These are phyloP conservation scores for Galerina marginata DNA, from an alignment of 768 basidiomycete genomes.

Conservation along the genomic window DNA sequence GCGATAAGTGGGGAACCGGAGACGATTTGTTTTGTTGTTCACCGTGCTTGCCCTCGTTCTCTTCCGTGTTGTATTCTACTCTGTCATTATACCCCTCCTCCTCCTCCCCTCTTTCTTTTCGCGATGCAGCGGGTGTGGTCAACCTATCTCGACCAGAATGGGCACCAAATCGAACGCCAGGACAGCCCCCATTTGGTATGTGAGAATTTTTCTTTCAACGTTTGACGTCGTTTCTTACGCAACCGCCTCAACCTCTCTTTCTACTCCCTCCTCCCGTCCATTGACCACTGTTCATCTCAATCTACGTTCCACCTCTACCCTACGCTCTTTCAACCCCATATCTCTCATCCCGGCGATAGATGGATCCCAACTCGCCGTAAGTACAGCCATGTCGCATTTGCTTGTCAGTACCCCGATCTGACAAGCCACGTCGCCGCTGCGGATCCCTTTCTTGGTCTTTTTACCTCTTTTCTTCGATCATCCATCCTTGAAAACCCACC, in stretches of 20 bases:
- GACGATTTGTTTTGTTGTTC: too few relatives aligned
- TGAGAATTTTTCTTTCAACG: neutral
- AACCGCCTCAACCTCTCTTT: too few relatives aligned
- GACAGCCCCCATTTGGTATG: constrained; percentile 16
- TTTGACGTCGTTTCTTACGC: too few relatives aligned
- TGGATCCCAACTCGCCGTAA: constrained; percentile 32
- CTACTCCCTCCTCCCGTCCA: too few relatives aligned
- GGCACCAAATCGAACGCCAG: constrained; percentile 18
- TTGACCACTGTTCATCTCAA: too few relatives aligned
- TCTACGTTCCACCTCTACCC: neutral
- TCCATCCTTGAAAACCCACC: neutral
- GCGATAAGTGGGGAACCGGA: too few relatives aligned
- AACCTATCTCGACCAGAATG: constrained; percentile 46
- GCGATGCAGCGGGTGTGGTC: constrained; percentile 60
- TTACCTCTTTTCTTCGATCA: neutral
- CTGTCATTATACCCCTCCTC: too few relatives aligned
- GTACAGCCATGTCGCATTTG: constrained; percentile 15
- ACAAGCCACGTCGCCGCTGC: neutral
- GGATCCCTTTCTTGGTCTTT: constrained; percentile 1
- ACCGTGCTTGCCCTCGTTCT: too few relatives aligned
- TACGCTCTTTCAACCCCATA: neutral
- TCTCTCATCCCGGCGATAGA: constrained; percentile 14
- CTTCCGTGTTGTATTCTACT: too few relatives aligned
- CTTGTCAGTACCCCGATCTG: neutral
- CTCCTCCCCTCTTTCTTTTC: neutral